Base-by-base conservation (phyloP, 306 rosid species). In the Mimosa bimucronata region DNA sequence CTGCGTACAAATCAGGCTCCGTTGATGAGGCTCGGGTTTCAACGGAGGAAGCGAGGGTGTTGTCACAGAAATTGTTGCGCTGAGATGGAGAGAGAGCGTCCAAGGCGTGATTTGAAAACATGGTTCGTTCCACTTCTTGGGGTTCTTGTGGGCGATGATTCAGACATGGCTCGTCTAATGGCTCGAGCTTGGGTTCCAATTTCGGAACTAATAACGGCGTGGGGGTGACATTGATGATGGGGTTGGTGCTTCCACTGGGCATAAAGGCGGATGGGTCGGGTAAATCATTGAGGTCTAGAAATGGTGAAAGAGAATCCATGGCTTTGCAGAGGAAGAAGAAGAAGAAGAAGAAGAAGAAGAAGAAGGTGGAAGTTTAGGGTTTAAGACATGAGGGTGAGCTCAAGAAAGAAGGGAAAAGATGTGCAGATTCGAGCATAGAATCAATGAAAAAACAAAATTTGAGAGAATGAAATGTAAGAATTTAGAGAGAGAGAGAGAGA, bases 161-260 rank as follows among this genome's bases (percentile, higher is more conserved):
- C 41, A 34, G 70, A 15, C 78, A 41, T 40, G 85, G 76, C 44
- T 83, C 93, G 12, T 92, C 97, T 4, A 77, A 81, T 4, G 97
- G 98, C 69, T 94, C 98, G 12, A 73, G 82, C 80, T 92, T 94
- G 3, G 98, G 98, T 21, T 87, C 93, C 30, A 89, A 34, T 46
- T 86, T 83, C 2, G 97, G 97, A 75, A 73, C 48, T 10, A 77
- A 69, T 64, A 88, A 14, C 14, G 19, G 71, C 41, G 76, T 14
- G 25, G 66, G 21, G 55, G 57, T 21, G n/a, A 52, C 38, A 38
- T 46, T 5, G 53, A 16, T 16, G 44, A 64, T 5, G 31, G 76
- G 11, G 42, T 60, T 25, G 1, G 30, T 41, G 84, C 71, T 28
- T 87, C 45, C 31, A 64, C 66, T 30, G 79, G 74, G 74, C 30